Evolutionary conservation across 768 basidiomycete genomes (phyloP).

Genomic region (Mrakia gelida): DNA sequence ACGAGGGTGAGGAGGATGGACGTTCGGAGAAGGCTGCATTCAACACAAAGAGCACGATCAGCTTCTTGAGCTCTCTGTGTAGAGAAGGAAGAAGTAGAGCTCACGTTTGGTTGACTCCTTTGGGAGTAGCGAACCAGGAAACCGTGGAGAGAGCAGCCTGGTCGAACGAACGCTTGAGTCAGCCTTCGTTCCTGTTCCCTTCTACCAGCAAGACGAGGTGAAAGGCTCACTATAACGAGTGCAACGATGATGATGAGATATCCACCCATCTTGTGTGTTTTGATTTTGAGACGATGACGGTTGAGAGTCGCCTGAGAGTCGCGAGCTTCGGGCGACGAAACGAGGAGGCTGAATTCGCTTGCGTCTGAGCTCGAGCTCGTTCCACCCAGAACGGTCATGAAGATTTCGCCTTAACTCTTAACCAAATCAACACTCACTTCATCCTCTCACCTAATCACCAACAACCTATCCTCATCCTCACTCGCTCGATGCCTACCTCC

Average conservation of each 20-base stretch:
- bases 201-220: background rate
- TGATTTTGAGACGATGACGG: background rate
- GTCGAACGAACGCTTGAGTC: background rate
- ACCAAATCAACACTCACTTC: background rate
- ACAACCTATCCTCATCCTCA: background rate
- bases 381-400: background rate
- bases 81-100: constrained; percentile 41
- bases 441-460: background rate
- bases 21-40: constrained; percentile 70
- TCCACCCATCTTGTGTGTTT: background rate
- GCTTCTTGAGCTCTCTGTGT: background rate
- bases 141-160: constrained; percentile 57
- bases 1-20: constrained; percentile 69
- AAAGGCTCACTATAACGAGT: background rate
- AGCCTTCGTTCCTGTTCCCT: background rate
- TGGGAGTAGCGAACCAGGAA: constrained; percentile 67
- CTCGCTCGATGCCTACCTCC: background rate
- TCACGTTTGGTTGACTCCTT: constrained; percentile 86
- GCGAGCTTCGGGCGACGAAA: background rate
- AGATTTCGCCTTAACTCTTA: background rate
- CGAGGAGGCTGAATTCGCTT: background rate
- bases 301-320: background rate
- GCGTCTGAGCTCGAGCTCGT: background rate
- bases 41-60: background rate
- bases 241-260: background rate